A percentile compares a stretch with the other conserved stretches of the same genome.
Conservation (phyloP, 805 yeast genomes). For the Huiozyma naganishii region DNA sequence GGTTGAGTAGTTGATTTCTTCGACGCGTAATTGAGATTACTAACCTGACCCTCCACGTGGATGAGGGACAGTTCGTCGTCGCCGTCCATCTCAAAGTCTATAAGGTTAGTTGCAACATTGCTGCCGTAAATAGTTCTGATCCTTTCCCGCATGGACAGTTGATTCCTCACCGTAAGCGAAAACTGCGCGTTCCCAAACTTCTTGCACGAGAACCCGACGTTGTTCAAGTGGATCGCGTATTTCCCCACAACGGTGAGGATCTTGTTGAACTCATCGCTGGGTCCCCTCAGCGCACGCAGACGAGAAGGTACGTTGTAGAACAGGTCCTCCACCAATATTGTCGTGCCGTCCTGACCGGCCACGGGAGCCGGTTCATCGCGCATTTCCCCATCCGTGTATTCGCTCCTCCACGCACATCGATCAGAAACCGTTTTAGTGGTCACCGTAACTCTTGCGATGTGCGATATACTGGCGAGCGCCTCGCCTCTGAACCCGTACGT, state of each 20-base stretch:
- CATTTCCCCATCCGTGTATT: slow-evolving; percentile 58
- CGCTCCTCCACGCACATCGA: slow-evolving; percentile 59
- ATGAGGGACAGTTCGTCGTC: slow-evolving; percentile 40
- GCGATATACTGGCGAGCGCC: slow-evolving; percentile 90
- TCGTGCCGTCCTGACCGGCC: slow-evolving; percentile 87
- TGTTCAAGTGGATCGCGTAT: slow-evolving; percentile 64
- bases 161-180: slow-evolving; percentile 48
- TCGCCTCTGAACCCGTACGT: slow-evolving; percentile 97
- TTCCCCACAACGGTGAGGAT: slow-evolving; percentile 76
- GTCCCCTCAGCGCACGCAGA: slow-evolving; percentile 49
- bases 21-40: slow-evolving; percentile 58
- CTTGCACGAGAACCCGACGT: slow-evolving; percentile 70
- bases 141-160: slow-evolving; percentile 46
- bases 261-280: slow-evolving; percentile 63
- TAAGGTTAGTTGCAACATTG: slow-evolving; percentile 51
- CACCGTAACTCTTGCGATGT: slow-evolving; percentile 72
- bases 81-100: slow-evolving; percentile 34
- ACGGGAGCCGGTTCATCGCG: slow-evolving; percentile 50
- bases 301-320: slow-evolving; percentile 84
- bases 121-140: slow-evolving; percentile 67
- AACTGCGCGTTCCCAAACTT: slow-evolving; percentile 66
- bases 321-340: slow-evolving; percentile 72
- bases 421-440: slow-evolving; percentile 56
- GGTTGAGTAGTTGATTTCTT: slow-evolving; percentile 64
- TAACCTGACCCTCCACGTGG: slow-evolving; percentile 46